Evolutionary conservation across 2,329 filamentous ascomycete species (phyloP), one percentile per base, ranked within the genome.

Genomic region (Apiospora pterosperma): DNA sequence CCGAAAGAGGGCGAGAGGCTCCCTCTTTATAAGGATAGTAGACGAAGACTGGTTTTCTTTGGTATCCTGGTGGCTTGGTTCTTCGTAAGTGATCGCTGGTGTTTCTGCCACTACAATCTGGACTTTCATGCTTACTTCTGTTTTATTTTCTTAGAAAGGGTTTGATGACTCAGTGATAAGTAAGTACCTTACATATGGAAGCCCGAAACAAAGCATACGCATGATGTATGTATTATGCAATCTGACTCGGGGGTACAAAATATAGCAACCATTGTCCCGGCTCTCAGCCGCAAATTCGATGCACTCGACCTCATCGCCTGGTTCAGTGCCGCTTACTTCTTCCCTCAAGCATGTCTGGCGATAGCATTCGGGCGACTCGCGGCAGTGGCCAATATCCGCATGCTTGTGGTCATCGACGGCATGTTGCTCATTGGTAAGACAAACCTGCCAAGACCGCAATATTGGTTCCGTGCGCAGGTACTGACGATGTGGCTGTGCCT

Each of bases 91-190:
- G 21, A 4, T 7, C 8, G 28, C 12, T 6, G 38, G 8, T 52
- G 36, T 14, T 28, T 44, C 25, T 28, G 2, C 19, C 23, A 19
- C 14, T 5, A 16, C 23, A 5, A 11, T 23, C 12, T 5, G 3
- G 5, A 34, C 0, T 34, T 11, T 11, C 1, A 11, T 55, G 8
- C 25, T 55, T 1, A 55, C 55, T 21, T 58, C 19, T 19, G 3
- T 36, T 38, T 21, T 16, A 11, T 12, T 14, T 25, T 25, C 31
- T 14, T 14, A 65, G 63, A 65, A 65, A 59, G 63, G 63, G 0
- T 65, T 65, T n/a, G 63, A 65, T 19, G 63, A 65, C 31, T 62
- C 63, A 4, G 63, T 65, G 5, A 65, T 65, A 25, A 65, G 63
- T 65, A 23, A 63, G 62, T 59, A 36, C 5, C 19, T 8, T 16